Percentiles rank a stretch among this genome's conserved stretches.
phyloP scores from a whole-genome alignment of 306 rosid genomes.

The Canavalia ensiformis region DNA sequence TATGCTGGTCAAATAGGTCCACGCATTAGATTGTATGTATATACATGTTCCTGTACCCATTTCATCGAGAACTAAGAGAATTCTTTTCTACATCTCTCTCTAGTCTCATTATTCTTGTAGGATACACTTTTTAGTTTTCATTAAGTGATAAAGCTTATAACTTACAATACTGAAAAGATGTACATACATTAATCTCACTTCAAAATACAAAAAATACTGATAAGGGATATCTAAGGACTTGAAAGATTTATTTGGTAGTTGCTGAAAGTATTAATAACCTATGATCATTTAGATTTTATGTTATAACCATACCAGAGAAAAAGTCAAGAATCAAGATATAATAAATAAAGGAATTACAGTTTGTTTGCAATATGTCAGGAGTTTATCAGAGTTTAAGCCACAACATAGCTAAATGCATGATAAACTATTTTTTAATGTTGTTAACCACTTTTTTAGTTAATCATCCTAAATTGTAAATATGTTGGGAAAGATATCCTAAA shows the following conservation, averaged over 20 bases:
- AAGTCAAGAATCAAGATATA: background rate
- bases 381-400: constrained; percentile 10
- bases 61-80: too few species aligned
- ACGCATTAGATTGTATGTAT: too few species aligned
- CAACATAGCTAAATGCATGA: constrained; percentile 5
- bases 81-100: too few species aligned
- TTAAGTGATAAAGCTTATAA: background rate
- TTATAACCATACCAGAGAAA: background rate
- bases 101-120: background rate
- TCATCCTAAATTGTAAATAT: constrained; percentile 20
- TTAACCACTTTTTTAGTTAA: background rate
- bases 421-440: background rate
- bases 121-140: background rate
- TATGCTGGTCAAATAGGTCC: too few species aligned
- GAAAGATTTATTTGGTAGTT: constrained; percentile 50
- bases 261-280: constrained; percentile 52
- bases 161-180: constrained; percentile 13
- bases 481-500: constrained; percentile 18
- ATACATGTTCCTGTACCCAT: too few species aligned
- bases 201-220: constrained; percentile 1
- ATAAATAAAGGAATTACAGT: constrained; percentile 31
- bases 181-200: background rate
- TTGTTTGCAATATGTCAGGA: background rate
- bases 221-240: constrained; percentile 46
- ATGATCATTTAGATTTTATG: constrained; percentile 20